These are phyloP conservation scores for Arabidopsis thaliana DNA, from an alignment of 345 rosid genomes.

Conservation along the genomic window DNA sequence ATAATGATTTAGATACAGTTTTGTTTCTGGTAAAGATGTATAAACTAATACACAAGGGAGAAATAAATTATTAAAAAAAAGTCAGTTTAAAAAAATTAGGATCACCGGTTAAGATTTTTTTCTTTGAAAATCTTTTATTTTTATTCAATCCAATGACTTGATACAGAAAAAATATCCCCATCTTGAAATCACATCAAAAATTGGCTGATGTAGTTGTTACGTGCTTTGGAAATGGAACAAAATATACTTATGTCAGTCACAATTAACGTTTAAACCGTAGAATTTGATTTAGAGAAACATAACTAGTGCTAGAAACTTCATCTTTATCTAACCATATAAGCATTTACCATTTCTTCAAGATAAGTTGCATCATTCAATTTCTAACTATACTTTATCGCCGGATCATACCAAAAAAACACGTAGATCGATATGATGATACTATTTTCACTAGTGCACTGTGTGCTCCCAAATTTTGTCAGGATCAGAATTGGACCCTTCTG, in stretches of 20 bases:
- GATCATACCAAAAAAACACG: constrained; percentile 35
- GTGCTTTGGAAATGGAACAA: neutral
- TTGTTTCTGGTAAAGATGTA: too few species aligned
- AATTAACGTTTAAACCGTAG: neutral
- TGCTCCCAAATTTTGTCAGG: constrained; percentile 22
- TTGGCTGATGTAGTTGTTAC: neutral
- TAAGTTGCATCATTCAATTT: constrained; percentile 4
- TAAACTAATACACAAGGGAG: too few species aligned
- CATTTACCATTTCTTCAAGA: neutral
- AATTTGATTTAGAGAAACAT: neutral
- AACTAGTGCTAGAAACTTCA: neutral
- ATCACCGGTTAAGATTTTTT: neutral
- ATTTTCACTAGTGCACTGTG: constrained; percentile 33
- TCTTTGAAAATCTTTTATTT: too few species aligned
- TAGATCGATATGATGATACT: constrained; percentile 34
- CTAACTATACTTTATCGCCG: constrained; percentile 2
- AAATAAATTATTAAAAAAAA: neutral
- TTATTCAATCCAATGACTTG: too few species aligned
- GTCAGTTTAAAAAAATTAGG: neutral
- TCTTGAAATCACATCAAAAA: neutral
- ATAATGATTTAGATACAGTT: neutral
- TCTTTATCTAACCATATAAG: neutral
- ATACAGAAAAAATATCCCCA: too few species aligned
- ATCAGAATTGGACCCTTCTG: constrained; percentile 33
- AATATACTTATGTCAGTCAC: neutral